Evolutionary conservation across 208 protist genomes (phyloP), one percentile per base, ranked within the genome.

Genomic region (Acanthamoeba healyi): DNA sequence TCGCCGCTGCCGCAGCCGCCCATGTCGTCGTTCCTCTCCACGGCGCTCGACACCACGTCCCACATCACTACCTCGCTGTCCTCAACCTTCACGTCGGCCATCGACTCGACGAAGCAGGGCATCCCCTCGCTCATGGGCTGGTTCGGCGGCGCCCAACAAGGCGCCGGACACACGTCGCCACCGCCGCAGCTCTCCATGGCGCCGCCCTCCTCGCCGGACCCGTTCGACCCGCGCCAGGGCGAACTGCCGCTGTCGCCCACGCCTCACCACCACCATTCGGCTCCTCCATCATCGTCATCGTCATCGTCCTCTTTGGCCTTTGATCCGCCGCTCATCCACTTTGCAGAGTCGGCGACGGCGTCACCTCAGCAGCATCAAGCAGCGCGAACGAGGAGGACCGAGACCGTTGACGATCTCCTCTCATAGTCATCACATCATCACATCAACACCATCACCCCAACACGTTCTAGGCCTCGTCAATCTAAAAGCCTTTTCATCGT

Each of bases 61-160:
- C 74, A 84, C 40, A 14, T 84, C 74, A 84, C 38, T 7, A 58
- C 74, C n/a, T 84, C 74, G 74, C 74, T 84, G 42, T 84, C 74
- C 26, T 84, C 74, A 22, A 84, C 74, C 15, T 34, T 84, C 74
- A 84, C 38, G 42, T 84, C 74, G 38, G 74, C 74, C 44, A 29
- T 84, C 26, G 74, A 84, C 74, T 40, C 74, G n/a, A 84, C 74
- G 10, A 84, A 84, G 74, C 74, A 84, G 29, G 44, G 44, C 44
- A 84, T 84, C 42, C 74, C 74, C 1, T 84, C 74, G 3, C 74
- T 84, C 42, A 84, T 84, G 74, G 74, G 74, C 44, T 84, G 74
- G 74, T 84, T 84, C 74, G 74, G 74, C 42, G 65, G 65, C 34
- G 65, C 58, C 15, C 58, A n/a, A 6, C 1, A 6, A 29, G 65